Conservation (phyloP, 176 grass and related monocot species). For the Rhynchospora breviuscula region DNA sequence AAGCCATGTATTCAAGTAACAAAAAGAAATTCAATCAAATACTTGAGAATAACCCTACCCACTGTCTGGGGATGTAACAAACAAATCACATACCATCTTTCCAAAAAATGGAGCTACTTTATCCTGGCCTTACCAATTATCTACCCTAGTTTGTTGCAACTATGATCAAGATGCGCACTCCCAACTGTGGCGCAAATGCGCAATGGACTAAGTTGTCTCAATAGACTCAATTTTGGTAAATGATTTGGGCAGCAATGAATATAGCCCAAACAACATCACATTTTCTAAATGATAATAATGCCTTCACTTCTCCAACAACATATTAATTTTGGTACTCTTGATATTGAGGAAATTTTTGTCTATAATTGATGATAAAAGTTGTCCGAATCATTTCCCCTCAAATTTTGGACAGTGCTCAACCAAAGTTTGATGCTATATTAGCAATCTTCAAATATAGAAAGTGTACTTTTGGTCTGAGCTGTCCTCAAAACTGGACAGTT, state of each 20-base stretch:
- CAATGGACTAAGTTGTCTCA: neutral
- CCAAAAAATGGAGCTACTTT: no score
- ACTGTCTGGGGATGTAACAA: neutral
- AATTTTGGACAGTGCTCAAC: neutral
- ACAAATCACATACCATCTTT: neutral
- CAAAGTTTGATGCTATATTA: neutral
- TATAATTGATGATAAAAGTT: no score
- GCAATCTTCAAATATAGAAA: neutral
- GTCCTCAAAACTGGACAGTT: neutral
- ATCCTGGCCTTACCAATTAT: no score
- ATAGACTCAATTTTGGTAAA: neutral
- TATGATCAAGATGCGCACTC: neutral
- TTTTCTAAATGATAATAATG: no score
- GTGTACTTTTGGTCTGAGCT: neutral
- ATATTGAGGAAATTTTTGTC: no score
- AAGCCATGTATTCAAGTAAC: neutral
- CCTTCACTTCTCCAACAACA: no score
- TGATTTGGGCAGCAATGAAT: no score
- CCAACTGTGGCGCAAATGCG: neutral
- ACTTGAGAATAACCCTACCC: neutral
- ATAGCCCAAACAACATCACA: no score
- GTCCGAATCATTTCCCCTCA: no score
- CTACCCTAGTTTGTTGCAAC: neutral
- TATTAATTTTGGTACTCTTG: no score
- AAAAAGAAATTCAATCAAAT: neutral